Percentiles rank a stretch among this genome's conserved stretches.
These are phyloP conservation scores for Backusella parvicylindrica DNA, from an alignment of 192 early-diverging fungal genomes.

Conservation along the genomic window DNA sequence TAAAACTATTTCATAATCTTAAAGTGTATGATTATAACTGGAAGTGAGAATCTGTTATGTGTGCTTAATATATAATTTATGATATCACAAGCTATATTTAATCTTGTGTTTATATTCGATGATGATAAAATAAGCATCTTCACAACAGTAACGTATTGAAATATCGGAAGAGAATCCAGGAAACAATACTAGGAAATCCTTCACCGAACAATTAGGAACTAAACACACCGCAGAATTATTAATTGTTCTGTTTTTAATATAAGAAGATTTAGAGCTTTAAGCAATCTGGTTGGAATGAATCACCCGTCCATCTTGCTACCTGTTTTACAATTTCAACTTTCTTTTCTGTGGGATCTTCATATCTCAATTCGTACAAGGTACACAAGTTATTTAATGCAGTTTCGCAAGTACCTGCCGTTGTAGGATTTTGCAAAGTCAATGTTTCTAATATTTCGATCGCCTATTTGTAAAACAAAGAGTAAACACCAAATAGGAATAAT, in stretches of 20 bases:
- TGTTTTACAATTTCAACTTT: conserved; percentile 42
- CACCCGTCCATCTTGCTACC: conserved; percentile 46
- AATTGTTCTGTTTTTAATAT: background rate
- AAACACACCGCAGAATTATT: no score
- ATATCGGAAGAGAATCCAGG: no score
- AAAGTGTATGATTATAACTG: no score
- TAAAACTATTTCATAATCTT: no score
- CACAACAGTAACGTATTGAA: no score
- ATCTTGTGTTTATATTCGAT: no score
- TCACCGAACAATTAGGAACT: no score
- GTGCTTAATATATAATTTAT: no score
- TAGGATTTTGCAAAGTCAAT: conserved; percentile 37
- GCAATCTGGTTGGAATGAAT: conserved; percentile 44
- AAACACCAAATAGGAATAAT: background rate
- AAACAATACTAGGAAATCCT: no score
- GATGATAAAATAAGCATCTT: no score
- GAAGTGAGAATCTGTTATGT: no score
- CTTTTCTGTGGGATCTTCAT: conserved; percentile 35
- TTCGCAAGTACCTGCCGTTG: conserved; percentile 44
- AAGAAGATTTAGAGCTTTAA: conserved; percentile 41
- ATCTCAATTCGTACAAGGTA: conserved; percentile 49
- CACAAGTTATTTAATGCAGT: conserved; percentile 48
- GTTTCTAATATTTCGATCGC: conserved; percentile 41
- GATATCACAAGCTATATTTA: no score
- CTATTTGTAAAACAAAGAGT: background rate